Base-by-base conservation (phyloP, 2,329 filamentous ascomycete genomes). In the Gaeumannomyces tritici region DNA sequence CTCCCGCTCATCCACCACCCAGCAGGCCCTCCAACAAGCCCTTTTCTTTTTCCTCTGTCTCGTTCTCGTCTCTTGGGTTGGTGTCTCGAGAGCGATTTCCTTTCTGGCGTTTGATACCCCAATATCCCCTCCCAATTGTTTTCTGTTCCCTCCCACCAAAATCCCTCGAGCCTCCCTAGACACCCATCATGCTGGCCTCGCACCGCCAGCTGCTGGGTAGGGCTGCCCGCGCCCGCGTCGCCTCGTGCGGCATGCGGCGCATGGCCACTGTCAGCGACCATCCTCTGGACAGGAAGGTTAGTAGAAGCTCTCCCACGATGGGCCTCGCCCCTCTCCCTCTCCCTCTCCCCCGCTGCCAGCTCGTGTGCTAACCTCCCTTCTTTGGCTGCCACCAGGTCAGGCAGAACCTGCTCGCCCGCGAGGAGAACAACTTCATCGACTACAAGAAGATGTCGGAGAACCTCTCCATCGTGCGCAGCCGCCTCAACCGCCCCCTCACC, bases 371-470 rank as follows among this genome's bases (percentile, higher is more conserved):
- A 66, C 57, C 18, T 18, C 33, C 33, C 8, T 33, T 26, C 5
- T 28, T 31, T 29, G 24, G 11, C 51, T 21, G 21, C 21, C 56
- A 60, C 66, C 64, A 86, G 83, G 83, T 99, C 77, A 89, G 89
- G 78, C 96, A 98, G 85, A 96, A 93, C 84, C 97, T 91, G 81
- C 91, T 88, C 84, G 42, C 42, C 42, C 42, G 42, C 21, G 95
- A 99, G 80, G 89, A 92, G 78, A 86, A 85, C 78, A 95, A 96
- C 85, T 97, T 91, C 84, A 96, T 98, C 84, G 96, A 97, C 85
- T 99, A 99, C 78, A 92, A 91, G 86, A 97, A 97, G 86, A 97
- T 98, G 92, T 92, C 90, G 71, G 93, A 98, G 83, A 98, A 96
- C 85, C 86, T 99, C 65, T 82, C 87, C 72, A 87, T 99, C 76